Percentiles rank a stretch among this genome's conserved stretches.
Evolutionary conservation across 2,329 filamentous ascomycete genomes (phyloP).

Genomic region (Aspergillus sp.): DNA sequence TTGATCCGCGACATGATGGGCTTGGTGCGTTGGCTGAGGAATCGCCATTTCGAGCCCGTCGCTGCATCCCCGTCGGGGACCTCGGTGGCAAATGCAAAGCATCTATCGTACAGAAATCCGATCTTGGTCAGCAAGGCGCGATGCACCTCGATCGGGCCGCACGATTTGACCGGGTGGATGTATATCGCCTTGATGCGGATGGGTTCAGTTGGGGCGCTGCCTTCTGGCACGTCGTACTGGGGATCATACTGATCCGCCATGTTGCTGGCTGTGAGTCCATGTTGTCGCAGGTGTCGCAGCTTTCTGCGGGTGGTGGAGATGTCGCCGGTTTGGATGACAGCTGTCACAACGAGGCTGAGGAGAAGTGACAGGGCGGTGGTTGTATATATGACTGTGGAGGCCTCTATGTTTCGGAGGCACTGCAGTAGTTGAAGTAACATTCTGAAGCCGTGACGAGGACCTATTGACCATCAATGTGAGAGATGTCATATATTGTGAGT

Average conservation of each 20-base stretch:
- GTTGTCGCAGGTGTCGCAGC: background rate
- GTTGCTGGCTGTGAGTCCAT: background rate
- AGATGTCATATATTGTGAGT: no score
- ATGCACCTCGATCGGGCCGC: constrained; percentile 17
- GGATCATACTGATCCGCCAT: constrained; percentile 3
- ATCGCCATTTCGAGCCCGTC: constrained; percentile 15
- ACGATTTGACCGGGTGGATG: constrained; percentile 23
- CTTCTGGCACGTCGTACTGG: background rate
- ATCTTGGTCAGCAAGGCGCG: constrained; percentile 19
- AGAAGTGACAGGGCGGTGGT: background rate
- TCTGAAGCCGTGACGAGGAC: no score
- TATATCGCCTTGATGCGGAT: constrained; percentile 19
- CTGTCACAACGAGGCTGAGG: background rate
- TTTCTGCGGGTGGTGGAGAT: background rate
- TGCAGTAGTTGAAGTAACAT: no score
- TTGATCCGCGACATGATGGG: constrained; percentile 20
- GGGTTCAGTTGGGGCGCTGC: background rate
- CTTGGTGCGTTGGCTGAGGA: constrained; percentile 25
- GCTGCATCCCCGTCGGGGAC: background rate
- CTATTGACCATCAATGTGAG: no score
- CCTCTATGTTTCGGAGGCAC: no score
- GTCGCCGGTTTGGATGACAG: background rate
- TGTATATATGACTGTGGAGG: no score
- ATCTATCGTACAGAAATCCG: constrained; percentile 22
- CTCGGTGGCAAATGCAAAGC: constrained; percentile 19